Evolutionary conservation across 2,329 filamentous ascomycete genomes (phyloP).

Genomic region (Metarhizium robertsii): DNA sequence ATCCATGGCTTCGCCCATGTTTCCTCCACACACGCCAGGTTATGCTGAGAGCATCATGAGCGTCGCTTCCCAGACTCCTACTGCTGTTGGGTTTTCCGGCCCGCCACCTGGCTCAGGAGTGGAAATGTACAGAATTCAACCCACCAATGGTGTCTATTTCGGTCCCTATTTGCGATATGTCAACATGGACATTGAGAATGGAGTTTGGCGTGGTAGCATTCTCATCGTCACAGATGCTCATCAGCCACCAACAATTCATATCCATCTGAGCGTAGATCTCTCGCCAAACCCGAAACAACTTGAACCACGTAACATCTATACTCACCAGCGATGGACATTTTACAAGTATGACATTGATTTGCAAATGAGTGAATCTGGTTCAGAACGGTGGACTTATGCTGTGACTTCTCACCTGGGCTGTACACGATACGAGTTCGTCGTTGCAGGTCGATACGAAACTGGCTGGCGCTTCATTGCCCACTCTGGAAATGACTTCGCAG

Average conservation of each 20-base stretch:
- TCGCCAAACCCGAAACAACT: constrained; percentile 89
- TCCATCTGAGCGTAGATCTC: constrained; percentile 81
- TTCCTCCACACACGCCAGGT: constrained; percentile 71
- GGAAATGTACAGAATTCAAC: constrained; percentile 86
- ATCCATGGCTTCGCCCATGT: constrained; percentile 65
- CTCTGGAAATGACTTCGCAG: constrained; percentile 90
- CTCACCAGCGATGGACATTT: constrained; percentile 90
- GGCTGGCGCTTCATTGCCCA: constrained; percentile 95
- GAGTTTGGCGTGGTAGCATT: constrained; percentile 88
- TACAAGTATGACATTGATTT: constrained; percentile 91
- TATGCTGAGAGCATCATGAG: constrained; percentile 84
- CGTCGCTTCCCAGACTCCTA: constrained; percentile 65
- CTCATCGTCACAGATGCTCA: constrained; percentile 84
- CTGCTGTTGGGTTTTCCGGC: constrained; percentile 72
- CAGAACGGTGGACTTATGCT: constrained; percentile 92
- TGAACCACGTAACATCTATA: constrained; percentile 70
- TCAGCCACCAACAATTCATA: constrained; percentile 91
- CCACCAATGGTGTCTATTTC: constrained; percentile 96
- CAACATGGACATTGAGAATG: constrained; percentile 92
- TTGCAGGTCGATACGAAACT: constrained; percentile 81
- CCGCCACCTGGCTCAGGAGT: constrained; percentile 84
- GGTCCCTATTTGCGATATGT: constrained; percentile 91
- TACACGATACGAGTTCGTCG: constrained; percentile 95
- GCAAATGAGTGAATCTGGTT: constrained; percentile 74
- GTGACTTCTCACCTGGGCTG: constrained; percentile 95